Evolutionary conservation across 148 eudicot species (phyloP).

Genomic region (Talinum fruticosum): DNA sequence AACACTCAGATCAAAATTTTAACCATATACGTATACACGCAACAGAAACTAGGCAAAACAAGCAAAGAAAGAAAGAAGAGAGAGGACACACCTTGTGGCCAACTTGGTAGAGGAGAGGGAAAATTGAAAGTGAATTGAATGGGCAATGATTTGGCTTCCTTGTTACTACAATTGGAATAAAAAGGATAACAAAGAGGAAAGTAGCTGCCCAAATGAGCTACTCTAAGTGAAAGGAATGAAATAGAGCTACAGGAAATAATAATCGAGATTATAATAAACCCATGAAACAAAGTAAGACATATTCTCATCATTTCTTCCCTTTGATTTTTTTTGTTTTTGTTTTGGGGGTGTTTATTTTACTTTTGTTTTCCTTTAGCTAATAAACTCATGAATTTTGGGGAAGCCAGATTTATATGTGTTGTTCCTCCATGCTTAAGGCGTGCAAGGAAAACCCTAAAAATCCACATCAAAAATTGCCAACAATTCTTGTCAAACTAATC

Average conservation of each 20-base stretch:
- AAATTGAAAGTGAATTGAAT: constrained; percentile 30
- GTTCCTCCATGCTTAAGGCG: not conserved
- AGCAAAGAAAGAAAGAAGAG: not conserved
- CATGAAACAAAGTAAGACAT: not conserved
- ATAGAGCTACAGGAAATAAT: not conserved
- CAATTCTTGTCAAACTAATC: not conserved
- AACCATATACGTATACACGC: no score
- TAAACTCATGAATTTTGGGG: not conserved
- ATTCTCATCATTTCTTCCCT: constrained; percentile 1
- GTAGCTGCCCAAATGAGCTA: constrained; percentile 20
- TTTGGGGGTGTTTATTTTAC: not conserved
- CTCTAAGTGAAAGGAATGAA: not conserved
- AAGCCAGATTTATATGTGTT: not conserved
- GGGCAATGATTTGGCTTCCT: constrained; percentile 17
- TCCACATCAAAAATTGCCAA: constrained; percentile 1
- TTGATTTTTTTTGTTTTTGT: not conserved
- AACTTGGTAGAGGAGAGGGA: constrained; percentile 35
- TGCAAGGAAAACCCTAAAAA: not conserved
- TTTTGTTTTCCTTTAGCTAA: not conserved
- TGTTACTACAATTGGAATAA: not conserved
- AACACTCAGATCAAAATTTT: no score
- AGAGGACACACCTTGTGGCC: constrained; percentile 27
- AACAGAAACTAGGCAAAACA: not conserved
- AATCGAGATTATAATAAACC: not conserved
- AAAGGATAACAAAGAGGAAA: constrained; percentile 12